Evolutionary conservation across 2,329 filamentous ascomycete genomes (phyloP), one percentile per base, ranked within the genome.

Genomic region (Cercospora sp.): DNA sequence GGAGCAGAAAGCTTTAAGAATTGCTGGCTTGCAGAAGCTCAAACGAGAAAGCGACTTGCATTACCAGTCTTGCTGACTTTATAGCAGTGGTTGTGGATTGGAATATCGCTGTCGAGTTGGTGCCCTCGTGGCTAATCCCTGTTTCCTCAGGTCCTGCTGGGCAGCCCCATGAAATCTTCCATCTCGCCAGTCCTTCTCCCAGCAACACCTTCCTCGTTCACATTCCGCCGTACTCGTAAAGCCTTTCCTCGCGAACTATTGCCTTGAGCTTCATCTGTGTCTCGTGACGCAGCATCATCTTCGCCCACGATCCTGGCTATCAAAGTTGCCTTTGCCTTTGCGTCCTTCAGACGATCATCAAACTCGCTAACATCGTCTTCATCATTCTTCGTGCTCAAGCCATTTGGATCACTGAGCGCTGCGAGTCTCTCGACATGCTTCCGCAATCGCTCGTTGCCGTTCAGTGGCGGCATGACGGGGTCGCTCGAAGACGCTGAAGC

Each of bases 301-400:
- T 86, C 85, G 7, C 86, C 86, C 28, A 87, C 75, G 9, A 92
- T 88, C 69, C 89, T 89, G 79, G 95, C 91, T 55, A 98, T 89
- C 58, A 99, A 86, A 80, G 94, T 97, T 1, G 88, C 87, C 78
- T 97, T 97, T 3, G 91, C 91, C 73, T 89, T 87, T 3, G 93
- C 94, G 71, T 92, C 87, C 81, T 94, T 95, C 45, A 97, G 77
- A 12, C 94, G 86, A 78, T 97, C 92, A 75, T 99, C 95, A 76
- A 97, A 94, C 75, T 97, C 94, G 61, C 91, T 90, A 24, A 99
- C 93, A 0, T 90, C 90, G 58, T 97, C 92, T 77, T 98, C 94
- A 4, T 88, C 90, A 77, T 99, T 99, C 68, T 90, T 85, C 21
- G 89, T 94, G 16, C 89, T 89, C 53, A 97, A 81, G 1, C 89